A percentile compares a stretch with the other conserved stretches of the same genome.
These are phyloP conservation scores for Sugiyamaella chiloensis DNA, from an alignment of 805 yeast species.

Conservation along the genomic window DNA sequence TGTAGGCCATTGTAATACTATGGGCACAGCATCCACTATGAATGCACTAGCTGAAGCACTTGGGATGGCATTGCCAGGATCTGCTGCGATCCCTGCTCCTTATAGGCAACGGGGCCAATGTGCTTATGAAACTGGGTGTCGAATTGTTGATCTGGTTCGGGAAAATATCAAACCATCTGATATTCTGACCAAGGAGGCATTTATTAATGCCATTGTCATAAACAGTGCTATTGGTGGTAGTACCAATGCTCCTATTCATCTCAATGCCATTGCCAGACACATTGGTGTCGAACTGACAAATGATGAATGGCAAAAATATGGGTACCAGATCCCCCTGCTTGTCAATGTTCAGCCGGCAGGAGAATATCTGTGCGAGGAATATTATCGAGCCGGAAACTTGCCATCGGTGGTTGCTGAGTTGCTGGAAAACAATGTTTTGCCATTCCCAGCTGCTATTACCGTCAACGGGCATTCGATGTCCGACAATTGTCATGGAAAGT, in stretches of 20 bases:
- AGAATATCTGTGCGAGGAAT: conserved; percentile 56
- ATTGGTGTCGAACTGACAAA: conserved; percentile 76
- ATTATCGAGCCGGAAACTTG: conserved; percentile 27
- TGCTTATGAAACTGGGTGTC: conserved; percentile 75
- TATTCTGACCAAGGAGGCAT: conserved; percentile 78
- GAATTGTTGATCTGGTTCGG: conserved; percentile 68
- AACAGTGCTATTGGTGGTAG: conserved; percentile 93
- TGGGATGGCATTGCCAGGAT: conserved; percentile 85
- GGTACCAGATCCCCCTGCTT: conserved; percentile 79
- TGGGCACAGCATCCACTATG: conserved; percentile 96
- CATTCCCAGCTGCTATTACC: conserved; percentile 52
- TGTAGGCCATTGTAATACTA: conserved; percentile 96
- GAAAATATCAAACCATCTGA: conserved; percentile 76
- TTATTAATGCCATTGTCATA: conserved; percentile 85
- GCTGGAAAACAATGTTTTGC: conserved; percentile 18
- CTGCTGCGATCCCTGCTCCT: conserved; percentile 82
- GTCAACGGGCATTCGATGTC: conserved; percentile 88
- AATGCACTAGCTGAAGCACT: conserved; percentile 90
- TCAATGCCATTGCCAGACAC: conserved; percentile 82
- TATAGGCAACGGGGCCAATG: conserved; percentile 66
- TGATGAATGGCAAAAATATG: conserved; percentile 86
- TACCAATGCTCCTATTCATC: conserved; percentile 84
- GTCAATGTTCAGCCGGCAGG: conserved; percentile 95
- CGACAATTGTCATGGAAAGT: conserved; percentile 19
- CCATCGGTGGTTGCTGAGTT: conserved; percentile 27